These are phyloP conservation scores for Quercus dentata DNA, from an alignment of 306 rosid species.

Conservation along the genomic window DNA sequence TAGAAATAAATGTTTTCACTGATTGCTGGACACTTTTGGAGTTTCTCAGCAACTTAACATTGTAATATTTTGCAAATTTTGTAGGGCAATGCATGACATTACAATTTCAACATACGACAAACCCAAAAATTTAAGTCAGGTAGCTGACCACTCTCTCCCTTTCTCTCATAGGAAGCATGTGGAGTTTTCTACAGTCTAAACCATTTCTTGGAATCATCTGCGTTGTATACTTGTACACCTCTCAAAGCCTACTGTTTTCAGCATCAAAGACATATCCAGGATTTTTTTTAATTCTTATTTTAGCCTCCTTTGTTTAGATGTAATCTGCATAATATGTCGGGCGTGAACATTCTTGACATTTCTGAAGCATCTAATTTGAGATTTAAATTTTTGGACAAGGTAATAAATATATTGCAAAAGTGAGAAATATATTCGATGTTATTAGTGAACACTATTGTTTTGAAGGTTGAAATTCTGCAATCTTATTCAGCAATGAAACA, in stretches of 20 bases:
- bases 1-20: neutral
- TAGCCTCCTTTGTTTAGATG: neutral
- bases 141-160: slow-evolving; percentile 14
- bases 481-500: neutral
- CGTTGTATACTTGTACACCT: neutral
- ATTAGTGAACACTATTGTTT: neutral
- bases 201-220: neutral
- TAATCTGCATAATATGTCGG: neutral
- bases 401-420: neutral
- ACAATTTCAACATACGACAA: slow-evolving; percentile 81
- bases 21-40: slow-evolving; percentile 9
- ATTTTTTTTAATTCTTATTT: neutral
- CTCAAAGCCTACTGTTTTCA: neutral
- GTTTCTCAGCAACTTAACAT: slow-evolving; percentile 4
- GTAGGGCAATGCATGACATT: slow-evolving; percentile 80
- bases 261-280: neutral
- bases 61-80: slow-evolving; percentile 3
- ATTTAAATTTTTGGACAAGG: neutral
- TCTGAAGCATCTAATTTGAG: neutral
- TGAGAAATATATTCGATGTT: neutral
- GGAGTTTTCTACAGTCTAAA: neutral
- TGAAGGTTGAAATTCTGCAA: neutral
- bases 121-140: slow-evolving; percentile 81
- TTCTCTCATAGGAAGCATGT: neutral
- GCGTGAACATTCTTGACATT: neutral